Percentiles rank a stretch among this genome's conserved stretches.
Conservation (phyloP, 208 protist genomes). For the Porcisia deanei region DNA sequence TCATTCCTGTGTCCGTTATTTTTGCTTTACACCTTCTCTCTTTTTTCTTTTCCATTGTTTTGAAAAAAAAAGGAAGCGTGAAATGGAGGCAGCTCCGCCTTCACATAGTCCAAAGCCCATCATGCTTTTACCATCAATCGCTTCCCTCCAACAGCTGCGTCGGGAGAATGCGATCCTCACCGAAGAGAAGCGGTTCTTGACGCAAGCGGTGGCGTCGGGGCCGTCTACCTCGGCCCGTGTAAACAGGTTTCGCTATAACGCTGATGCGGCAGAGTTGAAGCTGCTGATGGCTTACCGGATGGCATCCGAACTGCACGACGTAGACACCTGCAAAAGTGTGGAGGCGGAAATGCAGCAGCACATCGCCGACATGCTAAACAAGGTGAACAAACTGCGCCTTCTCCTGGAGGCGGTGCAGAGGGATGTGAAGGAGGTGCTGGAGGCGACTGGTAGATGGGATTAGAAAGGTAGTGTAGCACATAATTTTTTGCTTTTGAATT, state of each 20-base stretch:
- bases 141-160: constrained; percentile 38
- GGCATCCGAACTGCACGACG: constrained; percentile 37
- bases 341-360: constrained; percentile 42
- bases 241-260: constrained; percentile 49
- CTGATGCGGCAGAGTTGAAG: constrained; percentile 37
- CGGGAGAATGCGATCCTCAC: constrained; percentile 51
- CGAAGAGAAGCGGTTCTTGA: constrained; percentile 50
- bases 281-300: constrained; percentile 52
- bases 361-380: constrained; percentile 20
- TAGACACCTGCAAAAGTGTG: constrained; percentile 24
- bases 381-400: constrained; percentile 35
- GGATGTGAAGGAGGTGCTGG: constrained; percentile 45
- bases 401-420: constrained; percentile 47
- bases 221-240: constrained; percentile 48
- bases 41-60: neutral
- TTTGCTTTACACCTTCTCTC: neutral
- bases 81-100: neutral
- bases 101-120: neutral
- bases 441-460: constrained; percentile 21
- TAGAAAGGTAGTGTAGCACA: neutral
- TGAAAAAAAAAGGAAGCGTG: neutral
- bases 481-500: neutral
- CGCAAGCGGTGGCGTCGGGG: constrained; percentile 32
- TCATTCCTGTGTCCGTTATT: neutral
- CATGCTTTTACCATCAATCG: neutral